Percentiles rank a stretch among this genome's conserved stretches.
Conservation (phyloP, 169 alveolate genomes). For the Plasmodium relictum region DNA sequence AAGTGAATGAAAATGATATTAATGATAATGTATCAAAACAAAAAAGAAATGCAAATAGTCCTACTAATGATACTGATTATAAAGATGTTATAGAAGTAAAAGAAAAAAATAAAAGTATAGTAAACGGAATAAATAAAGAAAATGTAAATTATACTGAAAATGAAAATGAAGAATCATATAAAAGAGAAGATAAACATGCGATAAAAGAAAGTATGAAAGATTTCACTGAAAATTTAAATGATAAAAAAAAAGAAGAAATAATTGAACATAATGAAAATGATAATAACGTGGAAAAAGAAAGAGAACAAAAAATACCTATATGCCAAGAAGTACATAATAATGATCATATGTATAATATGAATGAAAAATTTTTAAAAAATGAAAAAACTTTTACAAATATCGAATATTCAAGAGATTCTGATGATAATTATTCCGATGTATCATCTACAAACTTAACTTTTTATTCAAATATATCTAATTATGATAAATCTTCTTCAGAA, state of each 20-base stretch:
- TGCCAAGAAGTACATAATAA: neutral
- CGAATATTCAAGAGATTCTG: slow-evolving; percentile 17
- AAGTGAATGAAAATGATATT: slow-evolving; percentile 1
- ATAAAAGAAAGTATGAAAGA: neutral
- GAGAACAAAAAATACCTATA: neutral
- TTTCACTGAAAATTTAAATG: neutral
- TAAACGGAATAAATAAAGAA: neutral
- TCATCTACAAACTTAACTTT: slow-evolving; percentile 56
- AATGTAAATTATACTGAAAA: neutral
- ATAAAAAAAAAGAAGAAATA: slow-evolving; percentile 15
- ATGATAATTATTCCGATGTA: slow-evolving; percentile 28
- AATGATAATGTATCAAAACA: neutral
- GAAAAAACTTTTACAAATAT: slow-evolving; percentile 9
- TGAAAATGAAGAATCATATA: neutral
- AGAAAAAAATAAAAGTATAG: neutral
- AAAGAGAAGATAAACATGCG: neutral
- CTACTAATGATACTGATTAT: neutral
- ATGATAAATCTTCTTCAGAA: slow-evolving; percentile 16
- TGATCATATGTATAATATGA: no score
- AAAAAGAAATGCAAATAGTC: neutral
- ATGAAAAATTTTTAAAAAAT: slow-evolving; percentile 1
- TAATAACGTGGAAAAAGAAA: neutral
- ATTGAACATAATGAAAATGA: slow-evolving; percentile 1
- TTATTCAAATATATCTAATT: slow-evolving; percentile 37
- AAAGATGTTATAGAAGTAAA: neutral